Conservation (phyloP, 495 filamentous ascomycete genomes). For the Lophiostoma macrostomum region DNA sequence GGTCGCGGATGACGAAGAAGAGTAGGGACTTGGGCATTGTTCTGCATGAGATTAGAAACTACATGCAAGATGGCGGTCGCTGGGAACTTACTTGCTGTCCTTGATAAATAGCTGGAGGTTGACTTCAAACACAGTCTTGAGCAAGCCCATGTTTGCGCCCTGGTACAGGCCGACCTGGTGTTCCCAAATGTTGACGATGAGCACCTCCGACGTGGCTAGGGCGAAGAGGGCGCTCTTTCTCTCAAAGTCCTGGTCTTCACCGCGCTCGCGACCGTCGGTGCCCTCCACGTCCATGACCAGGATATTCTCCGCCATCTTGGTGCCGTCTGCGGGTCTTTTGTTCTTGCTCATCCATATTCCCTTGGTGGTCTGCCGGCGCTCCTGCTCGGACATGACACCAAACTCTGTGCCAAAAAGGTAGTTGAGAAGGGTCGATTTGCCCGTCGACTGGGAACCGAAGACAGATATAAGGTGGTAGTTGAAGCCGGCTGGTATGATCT, state of each 20-base stretch:
- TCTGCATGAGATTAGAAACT: conserved; percentile 46
- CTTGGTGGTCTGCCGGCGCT: conserved; percentile 94
- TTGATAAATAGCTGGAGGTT: conserved; percentile 95
- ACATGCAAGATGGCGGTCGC: neutral
- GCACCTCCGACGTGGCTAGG: conserved; percentile 92
- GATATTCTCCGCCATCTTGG: conserved; percentile 89
- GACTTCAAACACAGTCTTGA: conserved; percentile 99
- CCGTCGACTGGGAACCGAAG: conserved; percentile 97
- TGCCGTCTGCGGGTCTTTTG: conserved; percentile 54
- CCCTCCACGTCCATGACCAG: conserved; percentile 99
- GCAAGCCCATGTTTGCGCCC: conserved; percentile 94
- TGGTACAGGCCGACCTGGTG: conserved; percentile 98
- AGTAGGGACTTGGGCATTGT: conserved; percentile 87
- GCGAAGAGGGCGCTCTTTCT: conserved; percentile 96
- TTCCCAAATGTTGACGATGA: conserved; percentile 99
- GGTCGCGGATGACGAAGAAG: conserved; percentile 98
- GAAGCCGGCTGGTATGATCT: conserved; percentile 83
- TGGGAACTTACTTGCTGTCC: conserved; percentile 72
- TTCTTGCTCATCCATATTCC: conserved; percentile 99
- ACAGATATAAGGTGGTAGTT: conserved; percentile 99
- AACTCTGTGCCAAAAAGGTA: conserved; percentile 94
- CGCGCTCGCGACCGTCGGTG: conserved; percentile 92
- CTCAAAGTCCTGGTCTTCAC: conserved; percentile 98
- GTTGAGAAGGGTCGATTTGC: conserved; percentile 96
- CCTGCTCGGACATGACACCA: conserved; percentile 89